Evolutionary conservation across 164 flowering plant species (phyloP), one percentile per base, ranked within the genome.

Genomic region (Chloranthus sessilifolius): DNA sequence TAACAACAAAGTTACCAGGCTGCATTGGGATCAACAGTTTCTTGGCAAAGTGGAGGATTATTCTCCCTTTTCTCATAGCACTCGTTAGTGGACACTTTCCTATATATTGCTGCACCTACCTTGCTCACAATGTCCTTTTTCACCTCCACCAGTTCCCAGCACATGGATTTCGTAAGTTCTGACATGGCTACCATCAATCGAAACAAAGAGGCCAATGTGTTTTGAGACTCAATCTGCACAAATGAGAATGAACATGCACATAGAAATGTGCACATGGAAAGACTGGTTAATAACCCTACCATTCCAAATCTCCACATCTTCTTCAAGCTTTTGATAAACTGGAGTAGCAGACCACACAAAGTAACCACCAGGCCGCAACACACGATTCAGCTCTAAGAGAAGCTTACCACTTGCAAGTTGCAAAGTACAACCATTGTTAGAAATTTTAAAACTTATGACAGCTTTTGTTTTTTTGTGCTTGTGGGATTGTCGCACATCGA

Each of bases 311-410:
- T 52, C 79, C 62, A 67, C 75, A 73, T 80, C 82, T 60, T 75
- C 90, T 26, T 60, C 65, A 49, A 50, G 65, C 33, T 46, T 25
- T 40, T 59, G 79, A 60, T 86, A 86, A 51, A 85, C 85, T 26
- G 95, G 95, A 60, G 95, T 85, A 11, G 95, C 89, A 59, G 95
- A 85, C 89, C 95, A 83, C 34, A 86, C 78, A 71, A 86, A 86
- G 70, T 67, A 78, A 59, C 95, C 95, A 58, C 91, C 91, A 48
- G 91, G 95, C 41, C 95, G 72, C 62, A 86, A 53, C 24, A 83
- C 67, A 30, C 91, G 85, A 61, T 86, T 81, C 48, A 86, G 67
- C 70, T 86, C 95, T 50, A 86, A 59, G 11, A 86, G 81, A 69
- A 86, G 90, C 52, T 69, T 85, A 31, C 95, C 95, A 53, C 90